phyloP scores from a whole-genome alignment of 176 grass and related monocot genomes.

The Avena atlantica region DNA sequence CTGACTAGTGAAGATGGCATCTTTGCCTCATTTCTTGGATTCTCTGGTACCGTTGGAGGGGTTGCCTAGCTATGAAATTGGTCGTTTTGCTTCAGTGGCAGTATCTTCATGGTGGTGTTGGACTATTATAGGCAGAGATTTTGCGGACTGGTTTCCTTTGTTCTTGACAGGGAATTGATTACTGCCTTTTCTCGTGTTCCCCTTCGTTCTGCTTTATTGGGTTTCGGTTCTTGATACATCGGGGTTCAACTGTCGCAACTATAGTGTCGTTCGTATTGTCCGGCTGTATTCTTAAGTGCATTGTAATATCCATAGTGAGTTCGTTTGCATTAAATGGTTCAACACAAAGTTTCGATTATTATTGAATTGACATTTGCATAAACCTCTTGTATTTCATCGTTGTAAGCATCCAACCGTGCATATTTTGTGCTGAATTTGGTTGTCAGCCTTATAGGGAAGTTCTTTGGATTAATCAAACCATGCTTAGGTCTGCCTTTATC shows the following conservation, averaged over 20 bases:
- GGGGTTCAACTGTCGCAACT: not conserved
- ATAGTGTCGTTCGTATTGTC: not conserved
- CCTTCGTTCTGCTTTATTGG: not conserved
- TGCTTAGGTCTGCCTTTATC: not conserved
- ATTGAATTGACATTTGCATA: constrained; percentile 2
- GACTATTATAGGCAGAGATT: not conserved
- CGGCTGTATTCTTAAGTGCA: not conserved
- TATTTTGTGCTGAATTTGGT: not conserved
- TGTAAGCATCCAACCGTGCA: not conserved
- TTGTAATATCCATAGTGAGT: not conserved
- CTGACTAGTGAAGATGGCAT: not conserved
- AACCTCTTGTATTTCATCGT: not conserved
- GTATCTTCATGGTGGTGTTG: no score
- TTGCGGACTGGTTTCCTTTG: not conserved
- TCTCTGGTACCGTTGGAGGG: not conserved
- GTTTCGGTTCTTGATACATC: not conserved
- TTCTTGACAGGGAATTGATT: not conserved
- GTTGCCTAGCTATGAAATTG: not conserved
- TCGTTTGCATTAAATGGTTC: not conserved
- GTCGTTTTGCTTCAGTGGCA: not conserved
- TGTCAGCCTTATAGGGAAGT: not conserved
- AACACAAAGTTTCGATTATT: not conserved
- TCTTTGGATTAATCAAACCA: not conserved
- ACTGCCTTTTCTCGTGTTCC: not conserved
- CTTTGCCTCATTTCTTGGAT: not conserved